Percentiles rank a stretch among this genome's conserved stretches.
phyloP scores from a whole-genome alignment of 495 filamentous ascomycete species.

The Parmelia sp. region DNA sequence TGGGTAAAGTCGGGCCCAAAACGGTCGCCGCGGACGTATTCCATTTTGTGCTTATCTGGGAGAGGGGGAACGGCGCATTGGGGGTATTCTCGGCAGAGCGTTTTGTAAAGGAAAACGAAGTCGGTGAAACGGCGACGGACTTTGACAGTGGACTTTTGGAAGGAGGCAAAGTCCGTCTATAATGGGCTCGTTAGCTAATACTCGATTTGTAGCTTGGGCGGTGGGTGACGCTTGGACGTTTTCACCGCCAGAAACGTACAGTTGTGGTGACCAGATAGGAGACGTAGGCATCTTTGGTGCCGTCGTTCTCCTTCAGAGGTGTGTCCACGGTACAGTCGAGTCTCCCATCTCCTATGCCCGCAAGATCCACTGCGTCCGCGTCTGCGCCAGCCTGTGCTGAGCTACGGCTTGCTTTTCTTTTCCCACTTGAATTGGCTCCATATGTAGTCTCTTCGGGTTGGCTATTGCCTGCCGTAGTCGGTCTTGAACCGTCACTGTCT shows the following conservation, averaged over 20 bases:
- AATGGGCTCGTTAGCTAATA: not conserved
- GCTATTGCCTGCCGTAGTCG: slow-evolving; percentile 40
- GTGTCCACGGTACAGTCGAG: slow-evolving; percentile 76
- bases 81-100: slow-evolving; percentile 76
- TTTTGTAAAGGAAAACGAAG: slow-evolving; percentile 94
- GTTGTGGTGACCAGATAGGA: slow-evolving; percentile 90
- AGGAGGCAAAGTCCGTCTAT: slow-evolving; percentile 88
- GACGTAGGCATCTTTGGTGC: slow-evolving; percentile 95
- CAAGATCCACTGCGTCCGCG: slow-evolving; percentile 55
- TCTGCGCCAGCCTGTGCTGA: slow-evolving; percentile 48
- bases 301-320: slow-evolving; percentile 88
- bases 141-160: slow-evolving; percentile 66
- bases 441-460: slow-evolving; percentile 35
- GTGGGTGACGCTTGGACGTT: not conserved
- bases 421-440: slow-evolving; percentile 44
- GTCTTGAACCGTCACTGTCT: slow-evolving; percentile 46
- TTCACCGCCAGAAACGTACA: slow-evolving; percentile 45
- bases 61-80: slow-evolving; percentile 89
- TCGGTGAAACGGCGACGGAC: slow-evolving; percentile 93
- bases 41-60: slow-evolving; percentile 98
- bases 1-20: slow-evolving; percentile 93
- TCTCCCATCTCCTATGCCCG: slow-evolving; percentile 68
- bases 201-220: not conserved
- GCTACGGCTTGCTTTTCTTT: slow-evolving; percentile 45
- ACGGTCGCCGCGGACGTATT: slow-evolving; percentile 91